Evolutionary conservation across 1,284 basidiomycete genomes (phyloP).

Genomic region (Fomitopsis palustris): DNA sequence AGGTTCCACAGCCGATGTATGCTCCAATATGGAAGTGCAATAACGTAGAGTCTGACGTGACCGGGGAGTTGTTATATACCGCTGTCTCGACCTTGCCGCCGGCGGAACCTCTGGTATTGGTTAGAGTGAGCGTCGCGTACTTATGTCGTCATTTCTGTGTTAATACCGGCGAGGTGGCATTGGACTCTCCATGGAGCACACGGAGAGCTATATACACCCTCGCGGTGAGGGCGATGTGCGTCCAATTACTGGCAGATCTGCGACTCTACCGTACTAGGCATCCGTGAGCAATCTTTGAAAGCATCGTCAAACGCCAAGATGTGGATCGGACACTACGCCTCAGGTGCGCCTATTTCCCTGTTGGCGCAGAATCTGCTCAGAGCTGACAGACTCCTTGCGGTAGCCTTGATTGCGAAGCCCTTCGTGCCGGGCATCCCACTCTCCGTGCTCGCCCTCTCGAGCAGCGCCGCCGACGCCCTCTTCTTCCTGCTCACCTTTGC

Average conservation of each 20-base stretch:
- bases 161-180: background rate
- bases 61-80: too few species aligned
- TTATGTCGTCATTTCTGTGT: background rate
- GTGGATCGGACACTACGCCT: slow-evolving; percentile 31
- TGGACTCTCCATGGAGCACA: background rate
- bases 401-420: slow-evolving; percentile 28
- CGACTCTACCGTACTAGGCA: background rate
- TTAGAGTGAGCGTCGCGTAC: too few species aligned
- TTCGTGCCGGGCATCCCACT: slow-evolving; percentile 28
- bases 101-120: too few species aligned
- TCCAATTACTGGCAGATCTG: background rate
- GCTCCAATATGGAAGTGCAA: too few species aligned
- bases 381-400: background rate
- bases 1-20: too few species aligned
- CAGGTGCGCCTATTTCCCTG: slow-evolving; percentile 10
- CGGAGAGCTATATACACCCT: background rate
- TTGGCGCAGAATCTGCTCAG: background rate
- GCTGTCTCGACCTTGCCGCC: too few species aligned
- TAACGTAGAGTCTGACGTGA: too few species aligned
- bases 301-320: slow-evolving; percentile 10
- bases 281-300: background rate
- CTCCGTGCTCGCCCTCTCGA: slow-evolving; percentile 24
- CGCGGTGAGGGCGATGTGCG: background rate
- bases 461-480: slow-evolving; percentile 24
- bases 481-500: slow-evolving; percentile 28